Conservation (phyloP, 805 yeast species). For the Debaryomyces castellii region DNA sequence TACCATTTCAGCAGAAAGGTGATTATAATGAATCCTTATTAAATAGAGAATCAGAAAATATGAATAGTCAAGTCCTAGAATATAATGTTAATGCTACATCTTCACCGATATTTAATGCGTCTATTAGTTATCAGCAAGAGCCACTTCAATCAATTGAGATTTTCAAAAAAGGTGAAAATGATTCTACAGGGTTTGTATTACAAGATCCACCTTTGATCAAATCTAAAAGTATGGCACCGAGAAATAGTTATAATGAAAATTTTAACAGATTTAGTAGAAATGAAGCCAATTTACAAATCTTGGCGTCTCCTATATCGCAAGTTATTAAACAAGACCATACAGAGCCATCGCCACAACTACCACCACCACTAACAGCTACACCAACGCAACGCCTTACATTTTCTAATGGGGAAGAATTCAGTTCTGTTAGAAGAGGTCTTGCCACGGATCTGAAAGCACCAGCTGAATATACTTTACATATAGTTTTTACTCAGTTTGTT, state of each 20-base stretch:
- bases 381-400: constrained; percentile 27
- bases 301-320: constrained; percentile 22
- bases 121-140: neutral
- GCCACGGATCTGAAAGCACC: constrained; percentile 66
- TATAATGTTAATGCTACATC: neutral
- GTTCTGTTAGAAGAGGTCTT: constrained; percentile 31
- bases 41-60: neutral
- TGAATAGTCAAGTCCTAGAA: neutral
- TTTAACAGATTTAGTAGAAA: neutral
- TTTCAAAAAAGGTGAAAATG: constrained; percentile 6
- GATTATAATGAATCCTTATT: too few species aligned
- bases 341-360: constrained; percentile 37
- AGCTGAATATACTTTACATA: constrained; percentile 90
- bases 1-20: neutral
- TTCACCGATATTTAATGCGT: neutral
- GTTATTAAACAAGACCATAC: constrained; percentile 13
- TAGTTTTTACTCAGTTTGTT: constrained; percentile 92
- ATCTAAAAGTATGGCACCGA: neutral
- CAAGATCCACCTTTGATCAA: constrained; percentile 12
- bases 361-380: constrained; percentile 30
- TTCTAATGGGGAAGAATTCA: constrained; percentile 33
- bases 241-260: constrained; percentile 1
- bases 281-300: constrained; percentile 12
- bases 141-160: constrained; percentile 5
- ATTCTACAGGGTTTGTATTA: constrained; percentile 1